Base-by-base conservation (phyloP, 2,329 filamentous ascomycete species). In the Aspergillus ochraceoroseus region DNA sequence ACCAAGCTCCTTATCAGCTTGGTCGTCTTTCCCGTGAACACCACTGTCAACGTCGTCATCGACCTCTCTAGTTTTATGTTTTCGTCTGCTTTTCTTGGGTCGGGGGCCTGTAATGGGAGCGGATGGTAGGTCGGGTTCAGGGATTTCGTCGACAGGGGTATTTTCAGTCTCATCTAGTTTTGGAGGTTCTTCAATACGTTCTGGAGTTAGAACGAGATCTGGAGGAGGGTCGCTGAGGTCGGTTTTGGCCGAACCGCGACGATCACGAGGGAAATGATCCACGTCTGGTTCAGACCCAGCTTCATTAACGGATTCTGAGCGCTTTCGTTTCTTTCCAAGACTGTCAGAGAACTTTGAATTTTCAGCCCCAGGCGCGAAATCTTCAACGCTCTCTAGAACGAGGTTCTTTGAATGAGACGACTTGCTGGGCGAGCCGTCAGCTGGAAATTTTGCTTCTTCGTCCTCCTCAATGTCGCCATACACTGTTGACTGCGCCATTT, bases 401-500 rank as follows among this genome's bases (percentile, higher is more conserved):
- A 57, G 63, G 27, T 53, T 57, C 34, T 61, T 62, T 5, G 58
- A 59, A 25, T 55, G 59, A 39, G 59, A n/a, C n/a, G n/a, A 56
- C 48, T 66, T 68, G 55, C 56, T 68, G 8, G 65, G 65, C 19
- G 62, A 68, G 34, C 61, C 58, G 41, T 66, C 64, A 23, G 53
- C 64, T 28, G 61, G 51, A 20, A n/a, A n/a, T n/a, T n/a, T n/a
- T 68, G 66, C 15, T 72, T n/a, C 72, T 39, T 76, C 71, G 26
- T 73, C 75, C 42, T 78, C 76, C 20, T 72, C 69, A 23, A 65
- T 58, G 38, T 69, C 62, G 14, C 70, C 62, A 32, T 67, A 61
- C 5, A 63, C 67, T 11, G 71, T 70, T 42, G 74, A 72, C 47
- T 82, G 78, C 51, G 80, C 79, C 44, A 88, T 75, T 69, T 88